A percentile compares a stretch with the other conserved stretches of the same genome.
Evolutionary conservation across 2,329 filamentous ascomycete genomes (phyloP).

Genomic region (Calonectria hawksworthii): DNA sequence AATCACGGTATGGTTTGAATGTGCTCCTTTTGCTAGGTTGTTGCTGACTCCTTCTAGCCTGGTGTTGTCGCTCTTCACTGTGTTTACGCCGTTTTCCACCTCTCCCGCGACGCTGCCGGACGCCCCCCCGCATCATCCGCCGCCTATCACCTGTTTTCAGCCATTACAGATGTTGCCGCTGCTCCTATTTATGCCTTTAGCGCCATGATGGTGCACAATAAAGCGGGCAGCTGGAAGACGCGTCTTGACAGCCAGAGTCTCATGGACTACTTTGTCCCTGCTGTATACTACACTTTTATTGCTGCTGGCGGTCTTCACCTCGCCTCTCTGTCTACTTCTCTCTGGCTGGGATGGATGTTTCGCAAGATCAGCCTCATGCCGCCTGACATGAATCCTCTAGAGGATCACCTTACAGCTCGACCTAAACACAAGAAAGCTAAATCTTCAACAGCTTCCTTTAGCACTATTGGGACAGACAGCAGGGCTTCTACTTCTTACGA

Average conservation of each 20-base stretch:
- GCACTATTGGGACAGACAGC: conserved; percentile 67
- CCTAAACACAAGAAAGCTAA: conserved; percentile 81
- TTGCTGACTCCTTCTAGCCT: conserved; percentile 65
- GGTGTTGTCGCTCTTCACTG: conserved; percentile 80
- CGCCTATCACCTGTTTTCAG: conserved; percentile 90
- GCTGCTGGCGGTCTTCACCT: conserved; percentile 77
- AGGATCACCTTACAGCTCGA: conserved; percentile 85
- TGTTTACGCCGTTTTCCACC: conserved; percentile 85
- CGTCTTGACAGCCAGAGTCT: conserved; percentile 71
- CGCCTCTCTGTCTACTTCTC: conserved; percentile 76
- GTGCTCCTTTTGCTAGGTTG: neutral
- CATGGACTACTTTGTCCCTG: conserved; percentile 72
- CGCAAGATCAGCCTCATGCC: conserved; percentile 85
- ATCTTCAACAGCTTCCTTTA: conserved; percentile 65
- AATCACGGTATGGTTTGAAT: conserved; percentile 73
- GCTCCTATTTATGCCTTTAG: conserved; percentile 71
- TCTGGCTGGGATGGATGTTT: conserved; percentile 85
- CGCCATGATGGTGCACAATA: conserved; percentile 60
- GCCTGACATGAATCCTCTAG: conserved; percentile 95
- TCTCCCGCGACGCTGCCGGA: conserved; percentile 76
- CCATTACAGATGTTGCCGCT: conserved; percentile 75
- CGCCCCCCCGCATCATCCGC: conserved; percentile 85
- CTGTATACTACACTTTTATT: conserved; percentile 78
- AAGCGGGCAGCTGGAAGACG: conserved; percentile 73
- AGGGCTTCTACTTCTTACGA: conserved; percentile 66